These are phyloP conservation scores for Ligustrum vulgare DNA, from an alignment of 257 asterid species.

Conservation along the genomic window DNA sequence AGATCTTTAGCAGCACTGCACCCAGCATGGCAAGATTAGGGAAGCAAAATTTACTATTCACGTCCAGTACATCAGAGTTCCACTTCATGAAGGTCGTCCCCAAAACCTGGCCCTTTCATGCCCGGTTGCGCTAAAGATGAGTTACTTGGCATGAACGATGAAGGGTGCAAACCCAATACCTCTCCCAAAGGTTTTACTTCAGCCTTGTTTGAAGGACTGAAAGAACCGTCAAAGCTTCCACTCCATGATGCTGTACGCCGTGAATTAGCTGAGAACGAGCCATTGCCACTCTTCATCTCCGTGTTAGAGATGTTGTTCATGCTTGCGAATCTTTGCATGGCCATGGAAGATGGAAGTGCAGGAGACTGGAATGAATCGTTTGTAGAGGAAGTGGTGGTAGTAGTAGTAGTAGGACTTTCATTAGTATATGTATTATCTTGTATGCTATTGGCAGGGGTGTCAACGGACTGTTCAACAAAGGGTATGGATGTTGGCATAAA, in stretches of 20 bases:
- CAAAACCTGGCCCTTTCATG: constrained; percentile 39
- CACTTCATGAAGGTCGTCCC: constrained; percentile 92
- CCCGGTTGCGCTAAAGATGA: constrained; percentile 32
- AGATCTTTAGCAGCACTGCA: background rate
- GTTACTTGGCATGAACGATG: constrained; percentile 28
- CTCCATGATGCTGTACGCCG: constrained; percentile 96
- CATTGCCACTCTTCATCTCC: constrained; percentile 23
- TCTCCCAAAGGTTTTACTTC: constrained; percentile 39
- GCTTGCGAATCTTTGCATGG: constrained; percentile 74
- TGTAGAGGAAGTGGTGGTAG: constrained; percentile 34
- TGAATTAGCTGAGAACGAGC: constrained; percentile 40
- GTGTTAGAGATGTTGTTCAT: constrained; percentile 58
- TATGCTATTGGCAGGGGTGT: constrained; percentile 27
- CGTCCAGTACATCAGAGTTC: constrained; percentile 66
- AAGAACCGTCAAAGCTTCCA: constrained; percentile 57
- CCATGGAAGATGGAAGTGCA: constrained; percentile 24
- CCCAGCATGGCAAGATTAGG: constrained; percentile 3
- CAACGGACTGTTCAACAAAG: constrained; percentile 42
- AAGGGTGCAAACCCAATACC: constrained; percentile 32
- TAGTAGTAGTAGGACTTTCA: constrained; percentile 45
- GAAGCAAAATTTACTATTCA: constrained; percentile 54
- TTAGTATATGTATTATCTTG: constrained; percentile 32
- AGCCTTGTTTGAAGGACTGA: constrained; percentile 34
- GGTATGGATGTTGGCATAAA: constrained; percentile 68
- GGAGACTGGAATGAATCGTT: constrained; percentile 42